Base-by-base conservation (phyloP, 352 stramenopile species). In the Phytophthora ramorum region DNA sequence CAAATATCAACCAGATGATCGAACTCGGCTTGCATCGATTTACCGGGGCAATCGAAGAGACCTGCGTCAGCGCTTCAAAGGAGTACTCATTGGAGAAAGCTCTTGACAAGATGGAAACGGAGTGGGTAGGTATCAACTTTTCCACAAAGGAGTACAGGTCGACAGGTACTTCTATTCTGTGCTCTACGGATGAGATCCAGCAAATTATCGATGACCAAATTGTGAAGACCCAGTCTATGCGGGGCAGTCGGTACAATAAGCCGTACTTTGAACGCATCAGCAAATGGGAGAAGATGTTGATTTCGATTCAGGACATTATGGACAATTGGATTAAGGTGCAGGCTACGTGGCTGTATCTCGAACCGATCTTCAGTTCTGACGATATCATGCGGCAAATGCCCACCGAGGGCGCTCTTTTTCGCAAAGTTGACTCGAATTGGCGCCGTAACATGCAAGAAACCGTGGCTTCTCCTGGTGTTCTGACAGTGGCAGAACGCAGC, bases 321-420 rank as follows among this genome's bases (percentile, higher is more conserved):
- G 93, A 98, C 77, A 97, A 97, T 58, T 98, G 93, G 93, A 91
- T 98, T 49, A 97, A 97, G 68, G 91, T 98, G 17, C 93, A 98
- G 67, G 79, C 91, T 13, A 97, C 92, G 30, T 98, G 93, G 93
- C 58, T 98, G 22, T 98, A 98, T 66, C 76, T 98, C 26, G 93
- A 98, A 58, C 93, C 93, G 7, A 98, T 98, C 48, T 98, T 98
- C 65, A 93, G 80, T 44, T 97, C 86, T 12, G 91, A 98, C 30
- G 93, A 98, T 71, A 98, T 98, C 66, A 97, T 97, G 89, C 80
- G 89, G 9, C 92, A 98, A 54, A 97, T 98, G 90, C 92, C 92
- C 2, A 92, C 75, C 0, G 92, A 98, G 78, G 89, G 90, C 14
- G 76, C 81, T 17, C 73, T 95, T 8, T 98, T 97, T 57, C 85